Evolutionary conservation across 192 early-diverging fungal species (phyloP).

Genomic region (Backusella parvicylindrica): DNA sequence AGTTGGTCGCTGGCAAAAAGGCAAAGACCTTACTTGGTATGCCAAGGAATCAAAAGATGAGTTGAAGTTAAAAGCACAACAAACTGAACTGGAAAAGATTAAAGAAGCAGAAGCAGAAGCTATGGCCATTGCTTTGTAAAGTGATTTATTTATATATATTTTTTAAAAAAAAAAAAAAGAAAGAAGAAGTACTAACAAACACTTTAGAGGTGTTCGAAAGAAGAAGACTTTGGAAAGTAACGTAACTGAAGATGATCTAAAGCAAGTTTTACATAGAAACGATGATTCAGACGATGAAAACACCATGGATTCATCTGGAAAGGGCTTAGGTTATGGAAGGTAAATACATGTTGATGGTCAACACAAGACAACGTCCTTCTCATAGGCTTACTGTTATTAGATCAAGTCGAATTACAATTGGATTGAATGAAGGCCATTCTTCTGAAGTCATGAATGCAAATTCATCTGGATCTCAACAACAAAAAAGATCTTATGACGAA

Average conservation of each 20-base stretch:
- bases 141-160: not conserved
- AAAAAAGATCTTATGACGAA: not conserved
- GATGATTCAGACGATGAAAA: slow-evolving; percentile 28
- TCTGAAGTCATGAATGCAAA: slow-evolving; percentile 41
- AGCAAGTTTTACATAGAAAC: slow-evolving; percentile 36
- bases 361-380: not conserved
- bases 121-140: slow-evolving; percentile 55
- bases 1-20: slow-evolving; percentile 75
- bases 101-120: slow-evolving; percentile 61
- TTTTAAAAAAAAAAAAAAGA: no score
- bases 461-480: slow-evolving; percentile 73
- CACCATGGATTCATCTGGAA: slow-evolving; percentile 9
- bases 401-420: not conserved
- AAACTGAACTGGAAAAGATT: slow-evolving; percentile 46
- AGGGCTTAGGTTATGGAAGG: slow-evolving; percentile 34
- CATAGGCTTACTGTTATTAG: not conserved
- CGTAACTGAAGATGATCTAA: slow-evolving; percentile 47
- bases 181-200: not conserved
- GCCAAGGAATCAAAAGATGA: slow-evolving; percentile 49
- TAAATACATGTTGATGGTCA: not conserved
- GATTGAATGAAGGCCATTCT: not conserved
- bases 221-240: slow-evolving; percentile 37
- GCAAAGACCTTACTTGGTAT: slow-evolving; percentile 73
- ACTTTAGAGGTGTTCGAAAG: slow-evolving; percentile 40
- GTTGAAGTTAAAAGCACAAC: not conserved